Evolutionary conservation across 2,329 filamentous ascomycete species (phyloP).

Genomic region (Fonsecaea pugnacius): DNA sequence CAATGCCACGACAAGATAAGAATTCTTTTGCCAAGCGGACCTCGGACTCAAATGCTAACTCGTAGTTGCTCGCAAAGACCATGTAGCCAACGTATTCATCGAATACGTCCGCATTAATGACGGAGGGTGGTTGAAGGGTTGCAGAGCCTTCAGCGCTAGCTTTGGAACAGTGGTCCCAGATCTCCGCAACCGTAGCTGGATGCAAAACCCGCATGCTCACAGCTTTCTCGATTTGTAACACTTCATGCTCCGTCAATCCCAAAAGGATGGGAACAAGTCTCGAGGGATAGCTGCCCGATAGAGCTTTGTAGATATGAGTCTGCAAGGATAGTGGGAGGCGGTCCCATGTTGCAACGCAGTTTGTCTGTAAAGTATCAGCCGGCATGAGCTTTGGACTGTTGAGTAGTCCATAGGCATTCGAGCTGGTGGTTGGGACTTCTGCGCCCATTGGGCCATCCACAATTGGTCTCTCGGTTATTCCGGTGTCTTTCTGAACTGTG

Average conservation of each 20-base stretch:
- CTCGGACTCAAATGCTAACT: slow-evolving; percentile 23
- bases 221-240: slow-evolving; percentile 13
- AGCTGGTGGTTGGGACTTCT: not conserved
- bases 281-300: not conserved
- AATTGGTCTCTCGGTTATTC: not conserved
- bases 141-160: slow-evolving; percentile 7
- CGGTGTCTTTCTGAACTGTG: not conserved
- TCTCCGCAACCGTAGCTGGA: slow-evolving; percentile 16
- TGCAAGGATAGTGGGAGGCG: slow-evolving; percentile 27
- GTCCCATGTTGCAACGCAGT: slow-evolving; percentile 15
- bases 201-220: slow-evolving; percentile 10
- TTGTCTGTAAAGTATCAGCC: slow-evolving; percentile 9
- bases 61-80: slow-evolving; percentile 28
- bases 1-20: slow-evolving; percentile 11
- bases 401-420: not conserved
- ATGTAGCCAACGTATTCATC: slow-evolving; percentile 26
- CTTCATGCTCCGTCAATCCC: slow-evolving; percentile 25
- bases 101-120: slow-evolving; percentile 26
- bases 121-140: slow-evolving; percentile 2
- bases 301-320: slow-evolving; percentile 25
- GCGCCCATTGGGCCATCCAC: not conserved
- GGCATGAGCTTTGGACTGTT: not conserved
- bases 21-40: slow-evolving; percentile 19
- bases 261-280: slow-evolving; percentile 1
- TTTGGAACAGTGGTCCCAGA: slow-evolving; percentile 21